Base-by-base conservation (phyloP, 345 rosid genomes). In the Eucalyptus lansdowneana region DNA sequence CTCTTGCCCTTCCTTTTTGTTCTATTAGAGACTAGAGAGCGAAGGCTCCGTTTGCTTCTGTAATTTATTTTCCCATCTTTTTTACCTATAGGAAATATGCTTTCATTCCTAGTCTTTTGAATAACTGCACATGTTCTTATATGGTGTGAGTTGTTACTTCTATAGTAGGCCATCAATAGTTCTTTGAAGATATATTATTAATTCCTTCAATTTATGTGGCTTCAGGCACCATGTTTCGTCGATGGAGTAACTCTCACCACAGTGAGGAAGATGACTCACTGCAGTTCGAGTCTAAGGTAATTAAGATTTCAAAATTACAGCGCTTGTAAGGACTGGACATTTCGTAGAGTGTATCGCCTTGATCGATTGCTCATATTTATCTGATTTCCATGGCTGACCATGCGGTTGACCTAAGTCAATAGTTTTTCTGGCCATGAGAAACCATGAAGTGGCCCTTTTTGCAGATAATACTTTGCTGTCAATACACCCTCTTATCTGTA, bases 281-380 rank as follows among this genome's bases (percentile, higher is more conserved):
- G 92, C 92, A 69, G 49, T 92, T 90, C 19, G 98, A 95, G 53
- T 85, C 96, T 53, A 96, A 97, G 97, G 99, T 97, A 91, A 91
- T 89, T 44, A 42, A 42, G 86, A 58, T 22, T 86, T 54, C 56
- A 45, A 37, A 24, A 27, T 47, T 80, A 21, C 40, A 51, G 50
- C 22, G n/a, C 80, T 31, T 80, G 58, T 87, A 58, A 51, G n/a
- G 50, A 47, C 86, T 90, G 65, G 62, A 31, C 45, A 45, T 53
- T 31, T 89, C 29, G 11, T 31, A 49, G 67, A 56, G 50, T 37
- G 87, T 45, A 67, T 80, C 27, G 7, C 56, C 86, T 88, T 11
- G 88, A 40, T 37, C 13, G 7, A 40, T 56, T 86, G 65, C 47
- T 8, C 87, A 27, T 53, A 34, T 12, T 40, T 34, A 40, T 51